Evolutionary conservation across 2,329 filamentous ascomycete genomes (phyloP).

Genomic region (Phaeosphaeria sp.): DNA sequence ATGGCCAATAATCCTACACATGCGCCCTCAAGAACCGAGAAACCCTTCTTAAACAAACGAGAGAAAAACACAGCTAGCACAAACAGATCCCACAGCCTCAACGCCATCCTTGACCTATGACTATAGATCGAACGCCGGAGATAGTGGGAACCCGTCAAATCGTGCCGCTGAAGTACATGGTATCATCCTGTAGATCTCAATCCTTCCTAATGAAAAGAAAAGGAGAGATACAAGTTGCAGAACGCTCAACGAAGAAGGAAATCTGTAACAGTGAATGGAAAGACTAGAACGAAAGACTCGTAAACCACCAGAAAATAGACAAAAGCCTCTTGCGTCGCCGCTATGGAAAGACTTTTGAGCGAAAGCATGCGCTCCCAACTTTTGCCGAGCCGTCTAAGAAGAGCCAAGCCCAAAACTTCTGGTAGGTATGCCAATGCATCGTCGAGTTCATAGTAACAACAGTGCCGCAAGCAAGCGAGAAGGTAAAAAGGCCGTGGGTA

Average conservation of each 20-base stretch:
- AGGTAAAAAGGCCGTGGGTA: constrained; percentile 41
- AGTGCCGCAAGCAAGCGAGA: constrained; percentile 26
- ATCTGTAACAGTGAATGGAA: constrained; percentile 10
- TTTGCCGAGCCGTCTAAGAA: constrained; percentile 25
- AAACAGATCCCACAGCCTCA: constrained; percentile 22
- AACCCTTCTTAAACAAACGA: constrained; percentile 4
- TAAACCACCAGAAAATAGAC: constrained; percentile 9
- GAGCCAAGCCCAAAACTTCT: constrained; percentile 30
- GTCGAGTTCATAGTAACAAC: constrained; percentile 34
- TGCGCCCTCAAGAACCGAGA: background rate
- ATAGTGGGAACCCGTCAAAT: constrained; percentile 27
- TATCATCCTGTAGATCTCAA: constrained; percentile 37
- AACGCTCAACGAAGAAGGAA: constrained; percentile 10
- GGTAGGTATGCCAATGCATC: constrained; percentile 33
- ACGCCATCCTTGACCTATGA: constrained; percentile 20
- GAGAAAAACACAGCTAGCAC: constrained; percentile 16
- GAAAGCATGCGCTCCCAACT: constrained; percentile 17
- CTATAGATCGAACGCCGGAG: constrained; percentile 32
- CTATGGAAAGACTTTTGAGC: constrained; percentile 6
- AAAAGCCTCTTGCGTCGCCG: constrained; percentile 12
- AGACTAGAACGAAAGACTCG: constrained; percentile 12
- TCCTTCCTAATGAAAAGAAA: constrained; percentile 13
- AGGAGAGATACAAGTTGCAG: constrained; percentile 13
- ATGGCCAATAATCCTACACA: constrained; percentile 29
- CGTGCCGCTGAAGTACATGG: constrained; percentile 32